Evolutionary conservation across 2,329 filamentous ascomycete species (phyloP).

Genomic region (Colletotrichum tanaceti): DNA sequence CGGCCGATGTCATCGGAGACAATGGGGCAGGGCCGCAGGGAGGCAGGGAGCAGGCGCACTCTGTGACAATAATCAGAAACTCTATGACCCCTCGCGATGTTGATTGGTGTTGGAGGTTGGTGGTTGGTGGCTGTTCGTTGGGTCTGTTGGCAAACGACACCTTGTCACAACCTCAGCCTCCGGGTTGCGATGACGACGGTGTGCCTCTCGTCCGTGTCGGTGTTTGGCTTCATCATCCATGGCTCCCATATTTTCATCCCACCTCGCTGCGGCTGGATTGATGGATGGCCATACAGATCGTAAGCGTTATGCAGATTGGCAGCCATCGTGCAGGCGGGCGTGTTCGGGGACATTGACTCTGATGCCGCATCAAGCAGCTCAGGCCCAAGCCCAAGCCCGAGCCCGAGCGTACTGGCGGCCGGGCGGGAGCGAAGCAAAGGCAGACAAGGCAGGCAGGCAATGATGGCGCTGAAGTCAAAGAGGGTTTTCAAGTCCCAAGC

Average conservation of each 20-base stretch:
- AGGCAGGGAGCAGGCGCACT: constrained; percentile 21
- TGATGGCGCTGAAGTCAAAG: no score
- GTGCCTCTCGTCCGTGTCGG: background rate
- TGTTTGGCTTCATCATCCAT: background rate
- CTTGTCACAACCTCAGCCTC: constrained; percentile 3
- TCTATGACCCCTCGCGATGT: constrained; percentile 15
- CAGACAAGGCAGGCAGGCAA: background rate
- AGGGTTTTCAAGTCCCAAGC: constrained; percentile 5
- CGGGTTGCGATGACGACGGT: constrained; percentile 22
- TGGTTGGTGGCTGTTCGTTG: background rate
- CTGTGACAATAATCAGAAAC: constrained; percentile 27
- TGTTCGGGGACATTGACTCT: background rate
- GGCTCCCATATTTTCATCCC: background rate
- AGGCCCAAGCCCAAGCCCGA: constrained; percentile 4
- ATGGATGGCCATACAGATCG: background rate
- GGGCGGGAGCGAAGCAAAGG: background rate
- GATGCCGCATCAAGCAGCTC: constrained; percentile 3
- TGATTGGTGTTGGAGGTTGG: background rate
- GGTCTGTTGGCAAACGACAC: constrained; percentile 16
- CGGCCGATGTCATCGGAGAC: constrained; percentile 29
- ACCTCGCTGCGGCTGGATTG: background rate
- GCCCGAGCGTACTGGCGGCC: background rate
- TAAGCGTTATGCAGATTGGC: background rate
- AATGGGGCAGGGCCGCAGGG: constrained; percentile 26
- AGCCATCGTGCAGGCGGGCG: constrained; percentile 18